Evolutionary conservation across 2,329 filamentous ascomycete genomes (phyloP).

Genomic region (Ascochyta koolunga): DNA sequence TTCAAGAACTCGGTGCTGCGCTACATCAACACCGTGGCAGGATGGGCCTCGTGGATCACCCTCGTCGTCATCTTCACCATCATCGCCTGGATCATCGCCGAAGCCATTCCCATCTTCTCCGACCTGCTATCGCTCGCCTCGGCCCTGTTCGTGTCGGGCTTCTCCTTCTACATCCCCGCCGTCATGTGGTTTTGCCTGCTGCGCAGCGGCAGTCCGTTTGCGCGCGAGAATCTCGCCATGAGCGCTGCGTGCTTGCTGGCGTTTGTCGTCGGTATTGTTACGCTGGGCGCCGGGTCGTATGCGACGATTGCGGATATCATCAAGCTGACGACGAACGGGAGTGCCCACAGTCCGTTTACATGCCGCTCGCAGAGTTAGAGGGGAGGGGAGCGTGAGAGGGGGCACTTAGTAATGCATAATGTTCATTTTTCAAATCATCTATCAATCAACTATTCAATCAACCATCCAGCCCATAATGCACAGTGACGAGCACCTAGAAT

Average conservation of each 20-base stretch:
- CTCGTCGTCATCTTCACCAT: slow-evolving; percentile 21
- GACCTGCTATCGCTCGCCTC: slow-evolving; percentile 20
- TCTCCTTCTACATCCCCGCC: slow-evolving; percentile 21
- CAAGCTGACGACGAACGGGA: slow-evolving; percentile 12
- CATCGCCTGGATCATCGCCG: slow-evolving; percentile 22
- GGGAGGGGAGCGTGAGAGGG: not conserved
- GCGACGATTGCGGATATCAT: slow-evolving; percentile 21
- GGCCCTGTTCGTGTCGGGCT: slow-evolving; percentile 19
- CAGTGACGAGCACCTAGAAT: no score
- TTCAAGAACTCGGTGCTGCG: slow-evolving; percentile 20
- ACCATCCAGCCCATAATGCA: no score
- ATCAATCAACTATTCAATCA: no score
- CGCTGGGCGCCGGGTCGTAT: slow-evolving; percentile 17
- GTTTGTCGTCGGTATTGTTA: slow-evolving; percentile 17
- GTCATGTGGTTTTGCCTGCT: slow-evolving; percentile 22
- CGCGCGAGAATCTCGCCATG: slow-evolving; percentile 11
- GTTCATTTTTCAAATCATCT: not conserved
- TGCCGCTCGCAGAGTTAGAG: slow-evolving; percentile 13
- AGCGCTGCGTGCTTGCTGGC: slow-evolving; percentile 16
- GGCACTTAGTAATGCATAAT: slow-evolving; percentile 6
- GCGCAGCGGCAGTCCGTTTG: slow-evolving; percentile 10
- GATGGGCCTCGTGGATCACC: slow-evolving; percentile 18
- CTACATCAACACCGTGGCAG: slow-evolving; percentile 20
- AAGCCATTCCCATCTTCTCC: slow-evolving; percentile 22
- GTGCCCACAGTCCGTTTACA: slow-evolving; percentile 19